Base-by-base conservation (phyloP, 83 land plant species). In the Picea mariana region DNA sequence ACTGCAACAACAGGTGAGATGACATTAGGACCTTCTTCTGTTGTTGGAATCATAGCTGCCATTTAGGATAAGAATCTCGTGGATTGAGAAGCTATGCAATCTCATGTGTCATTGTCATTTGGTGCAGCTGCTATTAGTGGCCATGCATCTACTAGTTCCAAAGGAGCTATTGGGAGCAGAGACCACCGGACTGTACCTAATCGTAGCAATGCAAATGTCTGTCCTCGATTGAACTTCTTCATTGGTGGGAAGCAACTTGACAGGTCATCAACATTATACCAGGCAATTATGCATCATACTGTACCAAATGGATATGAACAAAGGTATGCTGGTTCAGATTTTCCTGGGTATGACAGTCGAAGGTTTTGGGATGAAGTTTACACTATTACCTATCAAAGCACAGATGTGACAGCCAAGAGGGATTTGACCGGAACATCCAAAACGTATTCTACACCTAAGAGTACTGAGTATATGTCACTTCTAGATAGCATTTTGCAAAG, bases 281-380 rank as follows among this genome's bases (percentile, higher is more conserved):
- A 89, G 68, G 89, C 89, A 17, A 87, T 89, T 79, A 86, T 81
- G 40, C 79, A 85, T 18, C 86, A 83, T 79, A 65, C 85, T 0
- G 78, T 67, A n/a, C 38, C 83, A 58, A 81, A 86, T 44, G 90
- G 83, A 73, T 49, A 73, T 47, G 75, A 87, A 55, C 81, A 84
- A 23, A 75, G 82, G 49, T 81, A 83, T 23, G 73, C 80, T 34
- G 92, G 87, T 23, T 62, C 85, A 82, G 95, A 92, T 76, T 59
- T 85, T 55, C 77, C 82, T 68, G 40, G 85, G 59, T 13, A 55
- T 55, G 59, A 55, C 9, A 72, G 85, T 62, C 77, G 87, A 47
- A 90, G 91, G 26, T 81, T 93, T 67, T 97, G 98, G 97, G 88
- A 84, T 81, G 87, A 92, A 82, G 89, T 87, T 26, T 84, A 95